Evolutionary conservation across 2,329 filamentous ascomycete genomes (phyloP).

Genomic region (Xylariaceae sp.): DNA sequence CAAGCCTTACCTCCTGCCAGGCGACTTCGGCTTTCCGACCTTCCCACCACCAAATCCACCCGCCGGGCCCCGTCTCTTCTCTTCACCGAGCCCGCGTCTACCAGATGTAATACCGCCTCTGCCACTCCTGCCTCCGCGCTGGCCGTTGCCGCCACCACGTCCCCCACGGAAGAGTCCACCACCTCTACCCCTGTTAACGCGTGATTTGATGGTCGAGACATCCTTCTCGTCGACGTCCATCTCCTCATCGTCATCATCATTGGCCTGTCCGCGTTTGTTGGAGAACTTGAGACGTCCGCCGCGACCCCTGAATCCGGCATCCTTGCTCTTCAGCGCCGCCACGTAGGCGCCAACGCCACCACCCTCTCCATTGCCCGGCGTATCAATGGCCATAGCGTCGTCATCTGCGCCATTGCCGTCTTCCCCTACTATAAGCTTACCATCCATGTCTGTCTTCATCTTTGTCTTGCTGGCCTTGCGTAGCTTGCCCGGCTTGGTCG

Average conservation of each 20-base stretch:
- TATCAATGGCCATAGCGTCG: slow-evolving; percentile 70
- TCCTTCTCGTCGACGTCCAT: slow-evolving; percentile 60
- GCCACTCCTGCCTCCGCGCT: slow-evolving; percentile 42
- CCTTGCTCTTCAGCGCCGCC: slow-evolving; percentile 71
- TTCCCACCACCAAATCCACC: slow-evolving; percentile 41
- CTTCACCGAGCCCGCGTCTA: slow-evolving; percentile 58
- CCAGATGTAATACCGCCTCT: slow-evolving; percentile 52
- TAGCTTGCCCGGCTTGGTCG: slow-evolving; percentile 77
- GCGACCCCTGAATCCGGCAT: slow-evolving; percentile 68
- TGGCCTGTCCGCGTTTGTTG: slow-evolving; percentile 62
- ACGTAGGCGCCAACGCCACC: slow-evolving; percentile 73
- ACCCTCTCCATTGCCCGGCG: slow-evolving; percentile 50
- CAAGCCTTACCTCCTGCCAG: slow-evolving; percentile 37
- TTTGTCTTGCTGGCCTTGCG: slow-evolving; percentile 62
- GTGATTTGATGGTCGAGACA: slow-evolving; percentile 58
- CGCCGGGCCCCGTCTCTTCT: slow-evolving; percentile 53
- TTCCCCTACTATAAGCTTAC: slow-evolving; percentile 78
- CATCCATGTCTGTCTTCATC: slow-evolving; percentile 76
- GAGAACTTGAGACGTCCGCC: slow-evolving; percentile 75
- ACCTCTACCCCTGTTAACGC: slow-evolving; percentile 46
- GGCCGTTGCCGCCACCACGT: slow-evolving; percentile 30
- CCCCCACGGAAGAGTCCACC: slow-evolving; percentile 37
- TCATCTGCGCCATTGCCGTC: slow-evolving; percentile 56
- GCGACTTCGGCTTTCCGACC: slow-evolving; percentile 51
- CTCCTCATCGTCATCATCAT: slow-evolving; percentile 58